phyloP scores from a whole-genome alignment of 345 rosid species.

The Passiflora organensis region DNA sequence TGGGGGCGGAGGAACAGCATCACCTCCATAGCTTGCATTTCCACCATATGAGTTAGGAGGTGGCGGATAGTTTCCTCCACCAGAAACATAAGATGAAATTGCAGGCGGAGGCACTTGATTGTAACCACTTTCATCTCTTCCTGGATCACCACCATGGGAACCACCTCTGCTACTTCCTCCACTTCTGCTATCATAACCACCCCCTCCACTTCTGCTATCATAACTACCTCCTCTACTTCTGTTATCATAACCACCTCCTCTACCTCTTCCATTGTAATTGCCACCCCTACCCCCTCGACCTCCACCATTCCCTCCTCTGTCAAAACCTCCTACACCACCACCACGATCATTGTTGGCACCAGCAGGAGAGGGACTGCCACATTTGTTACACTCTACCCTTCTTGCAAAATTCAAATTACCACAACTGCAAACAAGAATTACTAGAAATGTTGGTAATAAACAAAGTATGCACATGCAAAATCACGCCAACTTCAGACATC shows the following conservation, averaged over 20 bases:
- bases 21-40: slow-evolving; percentile 52
- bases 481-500: too few relatives aligned
- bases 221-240: slow-evolving; percentile 20
- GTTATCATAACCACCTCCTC: slow-evolving; percentile 26
- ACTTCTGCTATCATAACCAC: slow-evolving; percentile 38
- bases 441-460: not conserved
- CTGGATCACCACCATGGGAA: slow-evolving; percentile 61
- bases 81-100: slow-evolving; percentile 58
- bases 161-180: slow-evolving; percentile 44
- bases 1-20: slow-evolving; percentile 81
- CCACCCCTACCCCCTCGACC: slow-evolving; percentile 35
- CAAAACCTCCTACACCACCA: too few relatives aligned
- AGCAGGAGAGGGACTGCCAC: slow-evolving; percentile 75
- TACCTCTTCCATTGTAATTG: slow-evolving; percentile 53
- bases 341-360: slow-evolving; percentile 33
- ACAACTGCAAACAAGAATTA: slow-evolving; percentile 55
- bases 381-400: slow-evolving; percentile 93
- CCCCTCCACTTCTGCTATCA: slow-evolving; percentile 33
- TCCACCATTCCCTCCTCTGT: too few relatives aligned
- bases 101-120: slow-evolving; percentile 68
- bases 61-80: slow-evolving; percentile 53
- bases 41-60: slow-evolving; percentile 50
- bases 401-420: slow-evolving; percentile 96
- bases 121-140: slow-evolving; percentile 60
- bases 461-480: too few relatives aligned